phyloP scores from a whole-genome alignment of 2,329 filamentous ascomycete genomes.

The Aspergillus fumigatus region DNA sequence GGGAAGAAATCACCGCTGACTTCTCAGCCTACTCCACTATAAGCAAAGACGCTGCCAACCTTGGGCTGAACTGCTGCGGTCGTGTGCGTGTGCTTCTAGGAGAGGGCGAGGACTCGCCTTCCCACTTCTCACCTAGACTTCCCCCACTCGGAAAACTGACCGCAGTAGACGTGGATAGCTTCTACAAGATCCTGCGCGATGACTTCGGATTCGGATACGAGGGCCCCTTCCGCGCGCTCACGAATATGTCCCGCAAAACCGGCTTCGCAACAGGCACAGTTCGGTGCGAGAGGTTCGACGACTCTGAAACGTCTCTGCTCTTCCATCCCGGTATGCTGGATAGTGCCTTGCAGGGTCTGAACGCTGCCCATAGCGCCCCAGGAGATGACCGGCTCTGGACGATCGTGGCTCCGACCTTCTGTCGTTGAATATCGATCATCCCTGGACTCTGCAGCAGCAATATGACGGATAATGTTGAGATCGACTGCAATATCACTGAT shows the following conservation, averaged over 20 bases:
- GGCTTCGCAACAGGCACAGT: not conserved
- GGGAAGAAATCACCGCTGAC: not conserved
- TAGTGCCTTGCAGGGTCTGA: not conserved
- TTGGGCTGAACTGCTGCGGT: not conserved
- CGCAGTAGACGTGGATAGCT: not conserved
- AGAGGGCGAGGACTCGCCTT: not conserved
- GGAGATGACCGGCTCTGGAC: constrained; percentile 1
- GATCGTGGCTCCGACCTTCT: not conserved
- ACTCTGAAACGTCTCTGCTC: not conserved
- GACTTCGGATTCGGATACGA: not conserved
- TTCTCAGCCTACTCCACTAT: not conserved
- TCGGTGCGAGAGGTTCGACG: not conserved
- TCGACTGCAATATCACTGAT: not conserved
- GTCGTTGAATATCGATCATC: not conserved
- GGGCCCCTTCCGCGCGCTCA: not conserved
- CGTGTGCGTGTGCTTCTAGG: not conserved
- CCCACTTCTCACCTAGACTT: not conserved
- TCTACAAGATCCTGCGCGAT: not conserved
- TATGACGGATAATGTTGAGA: not conserved
- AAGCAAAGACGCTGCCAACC: not conserved
- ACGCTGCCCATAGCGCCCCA: not conserved
- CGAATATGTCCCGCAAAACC: not conserved
- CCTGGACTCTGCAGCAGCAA: not conserved
- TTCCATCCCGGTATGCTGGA: constrained; percentile 4
- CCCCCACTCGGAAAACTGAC: not conserved